phyloP scores from a whole-genome alignment of 345 rosid genomes.

The Populus alba region DNA sequence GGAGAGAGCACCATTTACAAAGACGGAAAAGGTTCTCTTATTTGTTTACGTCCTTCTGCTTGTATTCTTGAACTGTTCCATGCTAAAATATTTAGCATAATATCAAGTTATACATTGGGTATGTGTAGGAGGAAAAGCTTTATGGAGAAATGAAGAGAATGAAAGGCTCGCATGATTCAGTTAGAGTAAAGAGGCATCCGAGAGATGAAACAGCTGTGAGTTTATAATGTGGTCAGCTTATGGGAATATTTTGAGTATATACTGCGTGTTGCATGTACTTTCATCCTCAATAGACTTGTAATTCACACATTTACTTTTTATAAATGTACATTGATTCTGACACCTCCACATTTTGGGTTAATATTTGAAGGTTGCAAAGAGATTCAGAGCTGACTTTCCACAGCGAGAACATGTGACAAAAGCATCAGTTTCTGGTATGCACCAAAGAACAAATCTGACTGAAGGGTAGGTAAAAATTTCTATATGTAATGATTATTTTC shows the following conservation, averaged over 20 bases:
- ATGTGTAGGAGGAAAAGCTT: constrained; percentile 44
- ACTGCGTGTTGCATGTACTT: neutral
- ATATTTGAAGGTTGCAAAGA: constrained; percentile 45
- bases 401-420: constrained; percentile 40
- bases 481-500: neutral
- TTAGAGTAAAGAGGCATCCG: constrained; percentile 26
- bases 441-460: constrained; percentile 29
- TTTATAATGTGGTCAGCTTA: constrained; percentile 15
- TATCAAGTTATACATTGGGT: neutral
- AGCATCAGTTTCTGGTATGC: constrained; percentile 37
- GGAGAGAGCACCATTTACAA: constrained; percentile 44
- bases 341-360: constrained; percentile 8
- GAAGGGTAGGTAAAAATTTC: constrained; percentile 48
- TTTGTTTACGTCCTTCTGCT: neutral
- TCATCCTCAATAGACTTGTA: neutral
- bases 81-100: neutral
- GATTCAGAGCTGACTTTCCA: constrained; percentile 33
- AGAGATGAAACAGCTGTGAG: constrained; percentile 48
- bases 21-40: constrained; percentile 41
- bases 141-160: constrained; percentile 36
- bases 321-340: constrained; percentile 10
- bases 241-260: neutral
- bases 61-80: neutral
- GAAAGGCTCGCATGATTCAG: constrained; percentile 32
- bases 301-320: neutral